These are phyloP conservation scores for Chlorella vulgaris DNA, from an alignment of 139 green algal genomes.

Conservation along the genomic window DNA sequence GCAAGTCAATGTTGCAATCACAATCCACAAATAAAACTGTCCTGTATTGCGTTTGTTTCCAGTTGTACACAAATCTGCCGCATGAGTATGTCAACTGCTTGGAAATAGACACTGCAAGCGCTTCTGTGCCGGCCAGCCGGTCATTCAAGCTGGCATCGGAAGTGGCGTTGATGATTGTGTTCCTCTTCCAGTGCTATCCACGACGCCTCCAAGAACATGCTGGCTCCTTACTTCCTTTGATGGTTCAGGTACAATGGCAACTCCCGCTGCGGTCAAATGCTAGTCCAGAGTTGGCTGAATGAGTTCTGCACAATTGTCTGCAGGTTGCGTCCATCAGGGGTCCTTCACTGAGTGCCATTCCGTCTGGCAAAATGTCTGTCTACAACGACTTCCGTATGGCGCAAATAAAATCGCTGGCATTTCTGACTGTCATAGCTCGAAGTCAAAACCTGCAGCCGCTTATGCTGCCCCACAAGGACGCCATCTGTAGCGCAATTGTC, in stretches of 20 bases:
- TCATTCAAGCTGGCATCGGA: conserved; percentile 93
- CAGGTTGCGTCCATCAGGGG: not conserved
- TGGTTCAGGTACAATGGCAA: conserved; percentile 44
- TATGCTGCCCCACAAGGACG: conserved; percentile 35
- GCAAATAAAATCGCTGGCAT: conserved; percentile 67
- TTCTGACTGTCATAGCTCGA: conserved; percentile 56
- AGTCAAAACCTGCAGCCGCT: conserved; percentile 25
- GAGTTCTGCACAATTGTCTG: not conserved
- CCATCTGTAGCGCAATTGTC: conserved; percentile 47
- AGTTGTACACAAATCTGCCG: conserved; percentile 21
- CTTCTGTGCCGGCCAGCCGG: conserved; percentile 34
- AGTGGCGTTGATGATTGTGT: conserved; percentile 45
- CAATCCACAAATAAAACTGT: too few relatives aligned
- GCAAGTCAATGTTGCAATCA: too few relatives aligned
- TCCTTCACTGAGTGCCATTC: conserved; percentile 4
- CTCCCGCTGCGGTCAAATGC: too few relatives aligned
- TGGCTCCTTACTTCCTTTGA: conserved; percentile 19
- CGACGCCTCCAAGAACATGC: conserved; percentile 34
- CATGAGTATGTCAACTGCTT: not conserved
- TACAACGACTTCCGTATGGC: conserved; percentile 73
- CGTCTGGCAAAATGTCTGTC: conserved; percentile 14
- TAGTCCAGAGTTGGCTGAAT: too few relatives aligned
- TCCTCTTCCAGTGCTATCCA: conserved; percentile 39
- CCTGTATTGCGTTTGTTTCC: too few relatives aligned
- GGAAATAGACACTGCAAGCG: not conserved